Percentiles rank a stretch among this genome's conserved stretches.
Evolutionary conservation across 164 flowering plant species (phyloP).

Genomic region (Brasenia schreberi): DNA sequence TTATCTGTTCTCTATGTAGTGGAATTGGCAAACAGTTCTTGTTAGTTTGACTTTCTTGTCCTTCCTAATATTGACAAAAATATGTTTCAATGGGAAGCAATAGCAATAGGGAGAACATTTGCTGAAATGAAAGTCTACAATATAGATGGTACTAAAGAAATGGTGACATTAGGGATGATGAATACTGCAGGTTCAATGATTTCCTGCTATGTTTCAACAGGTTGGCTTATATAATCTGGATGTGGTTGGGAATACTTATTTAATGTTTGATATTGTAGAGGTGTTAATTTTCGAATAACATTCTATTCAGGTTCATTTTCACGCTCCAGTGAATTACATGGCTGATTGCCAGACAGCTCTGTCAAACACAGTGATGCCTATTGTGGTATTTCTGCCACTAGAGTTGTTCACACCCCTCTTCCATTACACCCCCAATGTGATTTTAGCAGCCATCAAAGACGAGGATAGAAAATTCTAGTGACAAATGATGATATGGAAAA

Average conservation of each 20-base stretch:
- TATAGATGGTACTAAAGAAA: conserved; percentile 91
- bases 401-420: conserved; percentile 71
- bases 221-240: conserved; percentile 19
- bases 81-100: conserved; percentile 72
- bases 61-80: conserved; percentile 70
- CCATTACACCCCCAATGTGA: conserved; percentile 85
- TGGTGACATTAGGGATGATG: conserved; percentile 90
- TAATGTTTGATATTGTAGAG: too few relatives aligned
- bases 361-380: conserved; percentile 86
- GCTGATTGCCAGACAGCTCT: conserved; percentile 85
- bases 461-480: too few relatives aligned
- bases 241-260: neutral
- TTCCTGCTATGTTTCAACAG: conserved; percentile 90
- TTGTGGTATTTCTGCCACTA: conserved; percentile 59
- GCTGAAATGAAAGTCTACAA: conserved; percentile 80
- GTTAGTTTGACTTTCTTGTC: conserved; percentile 54
- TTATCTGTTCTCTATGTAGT: conserved; percentile 34
- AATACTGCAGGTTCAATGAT: conserved; percentile 83
- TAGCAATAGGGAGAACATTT: conserved; percentile 88
- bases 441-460: conserved; percentile 28
- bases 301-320: conserved; percentile 68
- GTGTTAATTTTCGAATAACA: too few relatives aligned
- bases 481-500: too few relatives aligned
- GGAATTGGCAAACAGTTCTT: conserved; percentile 92
- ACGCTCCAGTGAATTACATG: conserved; percentile 92